phyloP scores from a whole-genome alignment of 768 basidiomycete genomes.

The Macrolepiota fuliginosa region DNA sequence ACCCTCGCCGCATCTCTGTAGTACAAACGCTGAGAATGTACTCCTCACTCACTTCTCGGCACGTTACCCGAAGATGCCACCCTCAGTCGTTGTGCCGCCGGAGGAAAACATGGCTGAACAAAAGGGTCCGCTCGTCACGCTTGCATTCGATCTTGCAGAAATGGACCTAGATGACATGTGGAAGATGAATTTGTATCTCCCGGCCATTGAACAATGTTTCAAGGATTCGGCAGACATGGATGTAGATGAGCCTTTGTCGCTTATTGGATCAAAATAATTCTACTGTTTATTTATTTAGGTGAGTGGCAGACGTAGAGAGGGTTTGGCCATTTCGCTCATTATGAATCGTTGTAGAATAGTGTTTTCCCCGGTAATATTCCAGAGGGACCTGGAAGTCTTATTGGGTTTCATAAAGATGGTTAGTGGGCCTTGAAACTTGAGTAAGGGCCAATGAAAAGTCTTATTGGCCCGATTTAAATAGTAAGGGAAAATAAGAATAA shows the following conservation, averaged over 20 bases:
- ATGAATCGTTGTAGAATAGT: neutral
- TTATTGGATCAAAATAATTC: neutral
- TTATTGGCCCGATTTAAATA: too few species aligned
- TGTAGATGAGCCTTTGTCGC: conserved; percentile 29
- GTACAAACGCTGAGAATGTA: conserved; percentile 82
- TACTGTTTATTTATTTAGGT: neutral
- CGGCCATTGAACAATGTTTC: conserved; percentile 65
- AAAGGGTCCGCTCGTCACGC: conserved; percentile 48
- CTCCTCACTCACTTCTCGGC: conserved; percentile 97
- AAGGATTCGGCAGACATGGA: conserved; percentile 53
- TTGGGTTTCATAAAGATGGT: too few species aligned
- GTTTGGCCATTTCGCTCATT: neutral
- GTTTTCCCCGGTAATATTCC: neutral
- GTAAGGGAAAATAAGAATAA: too few species aligned
- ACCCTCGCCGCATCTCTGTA: conserved; percentile 29
- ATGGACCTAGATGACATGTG: conserved; percentile 78
- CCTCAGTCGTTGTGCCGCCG: conserved; percentile 30
- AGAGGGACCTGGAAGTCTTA: too few species aligned
- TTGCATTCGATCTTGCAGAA: conserved; percentile 81
- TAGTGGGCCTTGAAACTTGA: too few species aligned
- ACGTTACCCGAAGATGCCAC: conserved; percentile 86
- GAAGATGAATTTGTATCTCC: conserved; percentile 78
- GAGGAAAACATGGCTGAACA: conserved; percentile 14
- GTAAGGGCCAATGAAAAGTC: too few species aligned
- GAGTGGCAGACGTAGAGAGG: neutral